A percentile compares a stretch with the other conserved stretches of the same genome.
phyloP scores from a whole-genome alignment of 1,139 yeast genomes.

The Arxiozyma slooffiae region DNA sequence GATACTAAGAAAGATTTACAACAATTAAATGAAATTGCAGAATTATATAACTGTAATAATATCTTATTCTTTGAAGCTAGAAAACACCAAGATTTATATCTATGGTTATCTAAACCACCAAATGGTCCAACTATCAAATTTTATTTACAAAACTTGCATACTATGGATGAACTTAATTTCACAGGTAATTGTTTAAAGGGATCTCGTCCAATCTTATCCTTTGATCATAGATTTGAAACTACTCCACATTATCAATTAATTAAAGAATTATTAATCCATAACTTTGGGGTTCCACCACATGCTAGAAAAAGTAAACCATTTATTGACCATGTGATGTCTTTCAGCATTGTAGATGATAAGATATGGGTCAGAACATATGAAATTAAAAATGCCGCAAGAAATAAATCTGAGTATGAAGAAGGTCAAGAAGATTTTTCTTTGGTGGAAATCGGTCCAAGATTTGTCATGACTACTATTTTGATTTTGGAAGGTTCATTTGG shows the following conservation, averaged over 20 bases:
- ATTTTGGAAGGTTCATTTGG: constrained; percentile 95
- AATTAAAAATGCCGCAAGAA: constrained; percentile 59
- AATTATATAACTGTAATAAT: constrained; percentile 93
- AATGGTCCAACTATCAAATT: constrained; percentile 96
- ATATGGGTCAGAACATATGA: constrained; percentile 95
- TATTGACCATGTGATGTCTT: constrained; percentile 88
- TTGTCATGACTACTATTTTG: constrained; percentile 85
- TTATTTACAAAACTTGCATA: constrained; percentile 88
- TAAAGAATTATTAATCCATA: constrained; percentile 77
- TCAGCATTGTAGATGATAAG: constrained; percentile 85
- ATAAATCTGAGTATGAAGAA: constrained; percentile 41
- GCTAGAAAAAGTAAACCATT: constrained; percentile 95
- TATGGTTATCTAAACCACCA: constrained; percentile 94
- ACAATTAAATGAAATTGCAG: constrained; percentile 91
- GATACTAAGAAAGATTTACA: constrained; percentile 85
- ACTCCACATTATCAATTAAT: constrained; percentile 59
- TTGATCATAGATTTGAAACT: constrained; percentile 68
- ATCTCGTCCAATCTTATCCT: constrained; percentile 88
- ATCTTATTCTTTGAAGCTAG: constrained; percentile 90
- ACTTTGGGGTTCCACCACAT: constrained; percentile 92
- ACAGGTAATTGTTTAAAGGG: constrained; percentile 95
- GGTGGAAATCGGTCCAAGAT: constrained; percentile 95
- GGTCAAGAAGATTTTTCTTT: constrained; percentile 44
- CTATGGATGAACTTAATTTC: constrained; percentile 90
- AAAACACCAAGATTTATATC: constrained; percentile 88